phyloP scores from a whole-genome alignment of 192 early-diverging fungal species.

The Diversispora eburnea region DNA sequence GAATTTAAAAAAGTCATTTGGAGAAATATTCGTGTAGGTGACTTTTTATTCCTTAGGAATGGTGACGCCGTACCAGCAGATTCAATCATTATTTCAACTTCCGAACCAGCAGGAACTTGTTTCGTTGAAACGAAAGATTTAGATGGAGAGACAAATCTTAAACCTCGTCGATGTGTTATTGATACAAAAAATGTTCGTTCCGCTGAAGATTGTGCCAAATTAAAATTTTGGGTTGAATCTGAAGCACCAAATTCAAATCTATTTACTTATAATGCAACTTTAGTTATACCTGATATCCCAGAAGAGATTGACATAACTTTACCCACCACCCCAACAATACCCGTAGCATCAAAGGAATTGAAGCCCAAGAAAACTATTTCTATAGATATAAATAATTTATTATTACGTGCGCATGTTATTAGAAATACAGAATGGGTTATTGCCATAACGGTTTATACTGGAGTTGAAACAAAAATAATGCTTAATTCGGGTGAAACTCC shows the following conservation, averaged over 20 bases:
- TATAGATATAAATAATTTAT: constrained; percentile 74
- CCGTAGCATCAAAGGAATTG: neutral
- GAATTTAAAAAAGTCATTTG: constrained; percentile 55
- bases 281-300: constrained; percentile 41
- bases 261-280: constrained; percentile 69
- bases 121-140: constrained; percentile 94
- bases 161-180: constrained; percentile 65
- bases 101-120: constrained; percentile 70
- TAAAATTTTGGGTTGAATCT: constrained; percentile 63
- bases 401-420: constrained; percentile 86
- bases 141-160: constrained; percentile 98
- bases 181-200: constrained; percentile 66
- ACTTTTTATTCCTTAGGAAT: constrained; percentile 80
- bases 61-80: constrained; percentile 85
- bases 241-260: constrained; percentile 79
- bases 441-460: constrained; percentile 80
- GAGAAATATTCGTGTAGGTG: constrained; percentile 76
- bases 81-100: constrained; percentile 74
- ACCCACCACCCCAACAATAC: no score
- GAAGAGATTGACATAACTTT: neutral
- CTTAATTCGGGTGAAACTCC: constrained; percentile 88
- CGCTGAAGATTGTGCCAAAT: constrained; percentile 69
- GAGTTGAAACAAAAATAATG: constrained; percentile 88
- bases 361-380: constrained; percentile 48
- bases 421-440: constrained; percentile 90